Evolutionary conservation across 306 rosid genomes (phyloP).

Genomic region (Ormosia emarginata): DNA sequence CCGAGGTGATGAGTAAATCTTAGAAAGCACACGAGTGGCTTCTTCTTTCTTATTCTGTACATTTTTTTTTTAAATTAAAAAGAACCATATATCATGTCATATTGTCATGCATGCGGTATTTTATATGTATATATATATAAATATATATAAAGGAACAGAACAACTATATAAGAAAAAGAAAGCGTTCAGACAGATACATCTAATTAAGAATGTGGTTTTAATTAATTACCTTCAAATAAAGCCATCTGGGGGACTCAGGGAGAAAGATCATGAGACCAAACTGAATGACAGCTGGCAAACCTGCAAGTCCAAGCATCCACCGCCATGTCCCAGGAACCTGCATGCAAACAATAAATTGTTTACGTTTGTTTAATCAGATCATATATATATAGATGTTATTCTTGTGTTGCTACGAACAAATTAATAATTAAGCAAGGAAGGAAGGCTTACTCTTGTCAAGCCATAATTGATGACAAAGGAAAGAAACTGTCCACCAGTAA

Average conservation of each 20-base stretch:
- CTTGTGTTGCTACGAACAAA: neutral
- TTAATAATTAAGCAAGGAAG: neutral
- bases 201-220: no score
- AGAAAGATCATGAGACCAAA: constrained; percentile 49
- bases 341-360: neutral
- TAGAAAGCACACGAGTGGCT: constrained; percentile 58
- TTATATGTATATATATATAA: no score
- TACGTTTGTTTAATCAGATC: no score
- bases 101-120: no score
- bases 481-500: constrained; percentile 69
- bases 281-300: constrained; percentile 64
- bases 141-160: neutral
- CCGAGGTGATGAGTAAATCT: constrained; percentile 48
- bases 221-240: constrained; percentile 47
- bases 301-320: constrained; percentile 81
- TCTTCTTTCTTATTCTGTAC: constrained; percentile 46
- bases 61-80: neutral
- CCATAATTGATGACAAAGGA: constrained; percentile 61
- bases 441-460: constrained; percentile 49
- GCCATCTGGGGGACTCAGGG: constrained; percentile 91
- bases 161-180: neutral
- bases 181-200: no score
- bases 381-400: no score
- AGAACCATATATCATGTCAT: no score
- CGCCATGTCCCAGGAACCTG: constrained; percentile 85